Evolutionary conservation across 495 filamentous ascomycete genomes (phyloP).

Genomic region (Daldinia grandis): DNA sequence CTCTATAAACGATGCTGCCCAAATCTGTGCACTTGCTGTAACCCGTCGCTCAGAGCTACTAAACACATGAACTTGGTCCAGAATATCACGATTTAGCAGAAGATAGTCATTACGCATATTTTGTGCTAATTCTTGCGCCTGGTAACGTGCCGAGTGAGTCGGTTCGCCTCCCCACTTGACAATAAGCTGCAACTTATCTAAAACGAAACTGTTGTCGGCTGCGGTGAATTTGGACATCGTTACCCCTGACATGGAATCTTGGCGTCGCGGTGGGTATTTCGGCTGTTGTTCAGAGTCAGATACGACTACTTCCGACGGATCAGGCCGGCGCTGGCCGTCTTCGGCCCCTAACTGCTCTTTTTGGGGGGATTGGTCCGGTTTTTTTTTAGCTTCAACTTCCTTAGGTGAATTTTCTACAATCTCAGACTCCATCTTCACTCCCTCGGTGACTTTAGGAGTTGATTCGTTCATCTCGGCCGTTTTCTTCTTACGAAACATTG

Average conservation of each 20-base stretch:
- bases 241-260: constrained; percentile 84
- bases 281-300: constrained; percentile 36
- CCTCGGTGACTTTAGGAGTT: constrained; percentile 38
- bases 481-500: constrained; percentile 90
- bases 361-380: constrained; percentile 10
- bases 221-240: constrained; percentile 91
- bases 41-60: constrained; percentile 94
- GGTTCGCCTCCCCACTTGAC: constrained; percentile 99
- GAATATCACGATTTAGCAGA: constrained; percentile 88
- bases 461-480: constrained; percentile 54
- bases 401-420: constrained; percentile 72
- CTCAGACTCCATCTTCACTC: constrained; percentile 35
- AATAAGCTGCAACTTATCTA: constrained; percentile 96
- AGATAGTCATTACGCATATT: constrained; percentile 95
- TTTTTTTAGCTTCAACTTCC: constrained; percentile 60
- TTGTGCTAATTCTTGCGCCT: constrained; percentile 90
- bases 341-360: constrained; percentile 21
- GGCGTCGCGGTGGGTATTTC: constrained; percentile 62
- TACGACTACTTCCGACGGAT: constrained; percentile 27
- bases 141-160: constrained; percentile 95
- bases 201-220: constrained; percentile 83
- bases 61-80: constrained; percentile 91
- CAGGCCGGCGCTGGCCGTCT: constrained; percentile 24
- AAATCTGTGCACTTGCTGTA: constrained; percentile 96
- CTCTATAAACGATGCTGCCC: constrained; percentile 88